Evolutionary conservation across 1,284 basidiomycete species (phyloP), one percentile per base, ranked within the genome.

Genomic region (Mixia osmundae): DNA sequence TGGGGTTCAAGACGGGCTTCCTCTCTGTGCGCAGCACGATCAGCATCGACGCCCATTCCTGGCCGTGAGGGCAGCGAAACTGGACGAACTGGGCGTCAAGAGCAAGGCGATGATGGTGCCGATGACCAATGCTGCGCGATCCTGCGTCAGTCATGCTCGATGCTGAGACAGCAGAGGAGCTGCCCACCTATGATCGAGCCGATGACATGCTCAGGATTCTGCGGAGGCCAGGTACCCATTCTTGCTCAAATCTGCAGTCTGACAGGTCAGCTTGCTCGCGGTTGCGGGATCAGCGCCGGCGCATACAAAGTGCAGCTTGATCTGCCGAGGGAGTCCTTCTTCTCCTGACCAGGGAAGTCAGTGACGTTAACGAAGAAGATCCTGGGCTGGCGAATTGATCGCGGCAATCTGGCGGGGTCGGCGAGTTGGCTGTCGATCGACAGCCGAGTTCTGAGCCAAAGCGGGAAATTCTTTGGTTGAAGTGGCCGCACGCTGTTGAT

Each of bases 1-100:
- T 64, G 3, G 78, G 68, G 57, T 77, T 66, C 40, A 91, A 65
- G 20, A 35, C 41, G 15, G 41, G 41, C 31, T 43, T 43, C 18
- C 9, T 16, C 26, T 37, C 41, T 39, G 25, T 24, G 25, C 23
- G 7, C 10, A 33, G 12, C 9, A 28, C 19, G 19, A n/a, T n/a
- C n/a, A 20, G 14, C 4, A 9, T 26, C 14, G 21, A 24, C 26
- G 18, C 25, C 12, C 8, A 7, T 21, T 21, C 8, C 24, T 21
- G 21, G 21, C 22, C 24, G 18, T 15, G 25, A n/a, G 25, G n/a
- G 31, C 16, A 10, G 7, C n/a, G n/a, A n/a, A 15, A 8, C 8
- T 5, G 18, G 8, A 24, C 24, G 20, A 11, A 34, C 22, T 24
- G 24, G 33, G 33, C 5, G 9, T 5, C 5, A 34, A 15, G 20